Evolutionary conservation across 2,329 filamentous ascomycete genomes (phyloP), one percentile per base, ranked within the genome.

Genomic region (Clarireedia paspali): DNA sequence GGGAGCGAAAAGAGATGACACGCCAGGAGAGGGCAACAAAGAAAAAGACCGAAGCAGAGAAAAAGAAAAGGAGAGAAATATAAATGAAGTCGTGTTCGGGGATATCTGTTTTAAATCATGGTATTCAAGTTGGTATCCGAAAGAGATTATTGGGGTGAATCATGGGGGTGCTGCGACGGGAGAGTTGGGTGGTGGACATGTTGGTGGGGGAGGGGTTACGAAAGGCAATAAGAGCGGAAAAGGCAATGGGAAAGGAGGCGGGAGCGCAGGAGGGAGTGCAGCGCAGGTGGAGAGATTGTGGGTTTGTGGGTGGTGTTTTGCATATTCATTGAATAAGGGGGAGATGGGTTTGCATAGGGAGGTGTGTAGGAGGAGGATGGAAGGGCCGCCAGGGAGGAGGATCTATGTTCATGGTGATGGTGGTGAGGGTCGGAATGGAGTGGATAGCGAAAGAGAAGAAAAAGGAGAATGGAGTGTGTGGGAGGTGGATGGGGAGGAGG

Each of bases 291-390:
- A 86, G 61, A 74, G 84, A 55, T 75, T 97, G 6, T 95, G 91
- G 65, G 88, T 97, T 36, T 99, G 94, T 68, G 87, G 89, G 36
- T 87, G 83, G 77, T 99, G 94, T 75, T 97, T 97, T 77, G 92
- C 91, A 68, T 99, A 99, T 71, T 87, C 87, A 38, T 81, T 77
- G 61, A 82, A 84, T 66, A 69, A 83, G 12, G 74, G 79, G 20
- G 72, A 77, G 1, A 85, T 81, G 80, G 75, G 75, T 66, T 74
- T 75, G 20, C 84, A 87, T 64, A 76, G 82, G 17, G 74, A 74
- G 26, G 70, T 76, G 38, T 91, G 85, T 70, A 76, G 80, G 47
- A 70, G 54, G 66, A 68, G 55, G 66, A 76, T 80, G 49, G 70
- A 52, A 66, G 68, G 55, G 67, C 59, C 80, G 0, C 88, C 88